Base-by-base conservation (phyloP, 2,329 filamentous ascomycete species). In the Neofusicoccum ribis region DNA sequence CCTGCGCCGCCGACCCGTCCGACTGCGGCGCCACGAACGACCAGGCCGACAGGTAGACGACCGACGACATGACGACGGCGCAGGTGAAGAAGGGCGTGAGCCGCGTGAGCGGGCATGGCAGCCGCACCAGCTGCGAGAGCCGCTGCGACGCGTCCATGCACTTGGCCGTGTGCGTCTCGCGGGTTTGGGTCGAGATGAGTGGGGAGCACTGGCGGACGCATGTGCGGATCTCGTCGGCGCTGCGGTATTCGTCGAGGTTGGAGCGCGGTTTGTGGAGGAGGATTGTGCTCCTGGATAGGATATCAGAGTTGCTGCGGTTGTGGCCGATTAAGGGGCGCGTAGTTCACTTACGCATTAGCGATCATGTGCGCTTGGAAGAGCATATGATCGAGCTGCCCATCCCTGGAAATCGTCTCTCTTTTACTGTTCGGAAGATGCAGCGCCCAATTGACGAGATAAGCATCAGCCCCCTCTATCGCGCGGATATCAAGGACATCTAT, bases 291-390 rank as follows among this genome's bases (percentile, higher is more conserved):
- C 77, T 77, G 5, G 66, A 68, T 73, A 4, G 31, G 44, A 23
- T 62, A 61, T 44, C 27, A 31, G 27, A 67, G 67, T 9, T 59
- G 47, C 34, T 23, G 27, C 5, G 8, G 14, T 17, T 34, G 4
- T 12, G 1, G 14, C 7, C 2, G 34, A 36, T 51, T 17, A n/a
- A 37, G 36, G 3, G 27, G 9, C 3, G 9, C 3, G 12, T 49
- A 20, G n/a, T 11, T n/a, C 12, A 69, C 73, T 67, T 69, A 76
- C 74, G 74, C 71, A 63, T 86, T 81, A 61, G 85, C 83, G 71
- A 96, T 91, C 87, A 96, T 94, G 68, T 91, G 89, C 0, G 91
- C 93, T 75, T 96, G 92, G 79, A 97, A 96, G 77, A 97, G 88
- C 85, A 96, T 90, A 78, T 96, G 92, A 74, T 97, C 93, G 11